Evolutionary conservation across 306 rosid genomes (phyloP), one percentile per base, ranked within the genome.

Genomic region (Casuarina equisetifolia): DNA sequence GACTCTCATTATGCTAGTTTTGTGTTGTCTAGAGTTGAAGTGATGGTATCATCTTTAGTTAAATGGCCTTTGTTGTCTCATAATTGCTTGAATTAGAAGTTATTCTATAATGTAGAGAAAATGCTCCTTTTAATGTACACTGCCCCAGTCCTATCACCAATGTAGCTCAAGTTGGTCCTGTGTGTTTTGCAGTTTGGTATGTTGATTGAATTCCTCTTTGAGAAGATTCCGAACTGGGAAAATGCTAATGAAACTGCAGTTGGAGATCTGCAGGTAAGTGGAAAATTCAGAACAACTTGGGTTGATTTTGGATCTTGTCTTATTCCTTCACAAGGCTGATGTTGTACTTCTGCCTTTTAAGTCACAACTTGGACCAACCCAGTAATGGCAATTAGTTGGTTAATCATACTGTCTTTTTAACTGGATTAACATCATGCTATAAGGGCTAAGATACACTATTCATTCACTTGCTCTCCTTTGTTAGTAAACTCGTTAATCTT

Each of bases 241-340:
- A 85, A 92, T 73, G 91, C 86, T 76, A 87, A 81, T 73, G 96
- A 82, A 82, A 78, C 90, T 17, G 97, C 90, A 69, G 83, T 95
- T 72, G 97, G 96, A 84, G 99, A 95, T 81, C 90, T 95, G 45
- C 97, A 92, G 97, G 99, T 92, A 70, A 69, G 87, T 82, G 79
- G 74, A 82, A 69, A 45, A 71, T 69, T 62, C 51, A 20, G 72
- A 75, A 69, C 68, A 51, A 43, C 73, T 20, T 62, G 46, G 64
- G 69, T 51, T 80, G 11, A 59, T 57, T 15, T 42, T 69, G 69
- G 70, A 40, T 40, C 32, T 17, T 39, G 4, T 42, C 32, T 17
- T 66, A 3, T 66, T 40, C 19, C 20, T 11, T 63, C 36, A 36
- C 69, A 11, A 63, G 38, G 19, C 20, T 39, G 1, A 38, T 36